phyloP scores from a whole-genome alignment of 306 rosid genomes.

The Citrullus amarus region DNA sequence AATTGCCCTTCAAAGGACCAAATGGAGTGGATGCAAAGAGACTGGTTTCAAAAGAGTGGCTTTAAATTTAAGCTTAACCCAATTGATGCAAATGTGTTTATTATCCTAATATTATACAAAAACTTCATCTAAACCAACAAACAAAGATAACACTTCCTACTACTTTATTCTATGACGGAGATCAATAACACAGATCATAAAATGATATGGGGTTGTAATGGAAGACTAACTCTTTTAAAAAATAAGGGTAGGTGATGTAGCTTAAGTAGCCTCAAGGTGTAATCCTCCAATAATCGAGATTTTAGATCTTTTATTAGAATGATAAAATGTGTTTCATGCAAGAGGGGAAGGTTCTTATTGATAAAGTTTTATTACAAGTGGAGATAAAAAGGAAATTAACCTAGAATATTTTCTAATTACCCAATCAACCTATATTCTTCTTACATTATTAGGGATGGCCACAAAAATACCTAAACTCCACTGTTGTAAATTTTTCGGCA shows the following conservation, averaged over 20 bases:
- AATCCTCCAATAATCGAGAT: too few species aligned
- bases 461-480: background rate
- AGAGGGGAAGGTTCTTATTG: too few species aligned
- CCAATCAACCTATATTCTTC: too few species aligned
- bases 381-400: too few species aligned
- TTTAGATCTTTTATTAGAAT: too few species aligned
- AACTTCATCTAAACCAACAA: background rate
- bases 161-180: background rate
- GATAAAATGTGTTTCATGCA: too few species aligned
- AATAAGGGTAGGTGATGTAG: background rate
- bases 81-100: background rate
- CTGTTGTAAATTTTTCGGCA: conserved; percentile 17
- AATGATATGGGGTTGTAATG: background rate
- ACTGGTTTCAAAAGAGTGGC: background rate
- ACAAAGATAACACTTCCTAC: background rate
- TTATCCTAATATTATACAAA: background rate
- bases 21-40: too few species aligned
- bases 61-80: background rate
- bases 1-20: too few species aligned
- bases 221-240: background rate
- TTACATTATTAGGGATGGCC: background rate
- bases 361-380: too few species aligned
- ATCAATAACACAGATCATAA: background rate
- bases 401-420: too few species aligned
- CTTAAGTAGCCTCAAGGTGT: too few species aligned